Base-by-base conservation (phyloP, 2,329 filamentous ascomycete genomes). In the Epichloe uncinata region DNA sequence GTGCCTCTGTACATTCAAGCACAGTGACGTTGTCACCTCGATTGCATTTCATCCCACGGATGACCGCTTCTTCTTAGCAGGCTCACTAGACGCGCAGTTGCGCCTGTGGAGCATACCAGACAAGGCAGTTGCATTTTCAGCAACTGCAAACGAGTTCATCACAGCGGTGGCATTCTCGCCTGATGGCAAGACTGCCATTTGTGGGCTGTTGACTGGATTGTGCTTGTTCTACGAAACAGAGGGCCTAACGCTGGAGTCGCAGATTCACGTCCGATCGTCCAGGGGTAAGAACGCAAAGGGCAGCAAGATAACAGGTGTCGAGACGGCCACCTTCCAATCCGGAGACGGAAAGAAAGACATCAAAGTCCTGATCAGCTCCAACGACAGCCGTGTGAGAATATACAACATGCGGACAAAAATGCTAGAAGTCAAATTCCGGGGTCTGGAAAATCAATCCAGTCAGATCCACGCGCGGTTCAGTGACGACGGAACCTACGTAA, bases 71-170 rank as follows among this genome's bases (percentile, higher is more conserved):
- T 98, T 98, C 66, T 74, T 98, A 11, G 90, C 93, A 16, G 93
- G 93, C 8, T 95, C 88, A 1, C 74, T 97, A 6, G 93, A 98
- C 63, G 85, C 84, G 1, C 90, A 89, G 56, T 67, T 98, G 47
- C 78, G 93, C 15, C 69, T 98, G 2, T 98, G 93, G 93, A 96
- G 89, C 61, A 98, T 98, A 44, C 90, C 93, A 0, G 93, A 98
- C 65, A 96, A 94, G 64, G 81, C 77, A n/a, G 86, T 97, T 30
- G 90, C 90, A 0, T 97, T 82, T 62, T 84, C 83, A 55, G 83
- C 77, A 8, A 79, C 85, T 42, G 71, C 90, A 0, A 80, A 84
- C 0, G 90, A 96, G 57, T 85, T 97, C 65, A 89, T 97, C 54
- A 98, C 93, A 0, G 88, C 93, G 1, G 91, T 97, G 0, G 82